Percentiles rank a stretch among this genome's conserved stretches.
Conservation (phyloP, 2,329 filamentous ascomycete genomes). For the Colletotrichum liaoningense region DNA sequence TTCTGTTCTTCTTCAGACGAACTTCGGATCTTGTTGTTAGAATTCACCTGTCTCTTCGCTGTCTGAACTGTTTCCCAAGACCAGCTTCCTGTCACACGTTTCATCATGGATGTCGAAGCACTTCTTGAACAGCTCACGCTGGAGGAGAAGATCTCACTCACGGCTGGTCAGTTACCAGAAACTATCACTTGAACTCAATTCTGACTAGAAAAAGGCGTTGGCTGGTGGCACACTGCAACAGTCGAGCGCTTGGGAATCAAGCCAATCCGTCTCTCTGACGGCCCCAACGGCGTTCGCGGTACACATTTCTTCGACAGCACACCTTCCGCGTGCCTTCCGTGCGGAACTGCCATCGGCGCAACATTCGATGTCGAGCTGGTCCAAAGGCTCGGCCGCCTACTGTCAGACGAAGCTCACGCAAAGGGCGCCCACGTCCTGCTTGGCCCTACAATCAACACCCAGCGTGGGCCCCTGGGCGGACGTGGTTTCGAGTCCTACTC, state of each 20-base stretch:
- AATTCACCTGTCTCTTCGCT: background rate
- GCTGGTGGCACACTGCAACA: slow-evolving; percentile 38
- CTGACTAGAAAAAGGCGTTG: slow-evolving; percentile 21
- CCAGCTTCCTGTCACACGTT: background rate
- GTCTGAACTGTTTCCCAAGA: background rate
- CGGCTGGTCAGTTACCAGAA: slow-evolving; percentile 16
- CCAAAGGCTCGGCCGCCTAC: slow-evolving; percentile 59
- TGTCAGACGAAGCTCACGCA: slow-evolving; percentile 64
- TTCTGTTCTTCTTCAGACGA: background rate
- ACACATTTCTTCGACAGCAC: slow-evolving; percentile 75
- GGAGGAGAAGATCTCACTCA: slow-evolving; percentile 35
- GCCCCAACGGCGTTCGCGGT: slow-evolving; percentile 61
- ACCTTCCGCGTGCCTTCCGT: slow-evolving; percentile 69
- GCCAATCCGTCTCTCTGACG: slow-evolving; percentile 37
- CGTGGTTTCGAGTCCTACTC: slow-evolving; percentile 70
- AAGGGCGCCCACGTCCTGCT: slow-evolving; percentile 69
- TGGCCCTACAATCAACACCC: slow-evolving; percentile 73
- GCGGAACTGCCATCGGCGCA: slow-evolving; percentile 66
- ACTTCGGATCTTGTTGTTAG: background rate
- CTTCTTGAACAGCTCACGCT: slow-evolving; percentile 34
- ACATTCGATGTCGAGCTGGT: slow-evolving; percentile 68
- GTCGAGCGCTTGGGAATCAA: slow-evolving; percentile 31
- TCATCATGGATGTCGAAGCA: slow-evolving; percentile 32
- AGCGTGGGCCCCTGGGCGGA: slow-evolving; percentile 67
- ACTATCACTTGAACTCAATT: background rate